Conservation (phyloP, 2,329 filamentous ascomycete species). For the Arthrobotrys musiformis region DNA sequence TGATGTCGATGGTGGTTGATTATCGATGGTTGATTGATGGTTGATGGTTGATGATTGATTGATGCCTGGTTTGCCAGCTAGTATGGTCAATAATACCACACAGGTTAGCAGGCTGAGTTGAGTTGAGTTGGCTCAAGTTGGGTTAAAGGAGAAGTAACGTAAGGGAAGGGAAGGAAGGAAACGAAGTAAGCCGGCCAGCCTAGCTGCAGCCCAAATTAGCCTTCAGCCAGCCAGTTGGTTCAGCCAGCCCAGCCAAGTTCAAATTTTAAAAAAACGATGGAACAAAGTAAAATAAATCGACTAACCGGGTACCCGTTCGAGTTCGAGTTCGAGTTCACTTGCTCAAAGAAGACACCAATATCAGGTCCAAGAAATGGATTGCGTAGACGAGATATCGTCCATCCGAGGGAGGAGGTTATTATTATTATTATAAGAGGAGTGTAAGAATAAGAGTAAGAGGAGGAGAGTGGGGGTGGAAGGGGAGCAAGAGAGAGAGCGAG, state of each 20-base stretch:
- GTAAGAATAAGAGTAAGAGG: neutral
- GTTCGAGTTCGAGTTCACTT: too few relatives aligned
- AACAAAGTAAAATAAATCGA: neutral
- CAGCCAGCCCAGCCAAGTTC: too few relatives aligned
- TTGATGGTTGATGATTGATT: too few relatives aligned
- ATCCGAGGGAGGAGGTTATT: neutral
- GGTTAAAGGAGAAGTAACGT: neutral
- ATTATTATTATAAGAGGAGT: neutral
- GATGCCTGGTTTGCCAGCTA: too few relatives aligned
- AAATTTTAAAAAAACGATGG: slow-evolving; percentile 1
- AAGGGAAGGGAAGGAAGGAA: too few relatives aligned
- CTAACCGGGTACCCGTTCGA: neutral
- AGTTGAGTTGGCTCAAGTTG: neutral
- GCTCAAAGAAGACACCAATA: neutral
- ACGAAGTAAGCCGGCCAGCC: too few relatives aligned
- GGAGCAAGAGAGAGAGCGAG: neutral
- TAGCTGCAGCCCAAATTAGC: slow-evolving; percentile 48
- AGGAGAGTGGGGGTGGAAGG: neutral
- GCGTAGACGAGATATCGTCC: neutral
- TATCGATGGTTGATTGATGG: too few relatives aligned
- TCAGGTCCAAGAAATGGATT: neutral
- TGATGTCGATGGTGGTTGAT: too few relatives aligned
- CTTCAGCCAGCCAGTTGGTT: slow-evolving; percentile 17
- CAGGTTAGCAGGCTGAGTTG: too few relatives aligned
- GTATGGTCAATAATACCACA: too few relatives aligned